Evolutionary conservation across 1,284 basidiomycete species (phyloP), one percentile per base, ranked within the genome.

Genomic region (Chiua sp.): DNA sequence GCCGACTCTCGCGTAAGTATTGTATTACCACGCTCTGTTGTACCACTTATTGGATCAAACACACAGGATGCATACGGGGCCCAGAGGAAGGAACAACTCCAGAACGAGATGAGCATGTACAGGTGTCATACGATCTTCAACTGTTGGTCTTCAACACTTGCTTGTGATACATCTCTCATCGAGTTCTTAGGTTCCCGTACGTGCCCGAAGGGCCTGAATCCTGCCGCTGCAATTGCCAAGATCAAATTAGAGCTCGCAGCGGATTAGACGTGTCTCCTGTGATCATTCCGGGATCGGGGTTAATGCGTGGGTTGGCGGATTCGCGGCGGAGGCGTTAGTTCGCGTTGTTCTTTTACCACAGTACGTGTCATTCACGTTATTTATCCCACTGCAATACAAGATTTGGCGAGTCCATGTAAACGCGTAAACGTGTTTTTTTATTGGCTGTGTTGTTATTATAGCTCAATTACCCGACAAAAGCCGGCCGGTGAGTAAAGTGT

Each of bases 101-200:
- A 98, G 80, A 99, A 98, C 79, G 91, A 94, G 69, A 86, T 98
- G 84, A 96, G 93, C 71, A 79, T 98, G 74, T 98, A 96, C 82
- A 84, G 91, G 55, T 95, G 93, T 81, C 93, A 95, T 78, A 98
- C 96, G 59, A 98, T 98, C 79, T 96, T 98, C 84, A 98, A 98
- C 82, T 94, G 94, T 88, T 57, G 62, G 87, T 78, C 47, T 22
- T 20, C 30, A 60, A 47, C 13, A 15, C 32, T 55, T 12, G 44
- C 49, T 50, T 33, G 1, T 18, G 4, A 3, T 10, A 1, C 20
- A 3, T 33, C 32, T 22, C 30, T 67, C 44, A 56, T 33, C 57
- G 1, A 5, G 47, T 49, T 56, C 54, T 7, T 7, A 92, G 89
- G 91, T 75, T 86, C 94, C 44, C 87, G 92, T 65, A 98, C 96